Percentiles rank a stretch among this genome's conserved stretches.
phyloP scores from a whole-genome alignment of 2,329 filamentous ascomycete species.

The Aureobasidium melanogenum region DNA sequence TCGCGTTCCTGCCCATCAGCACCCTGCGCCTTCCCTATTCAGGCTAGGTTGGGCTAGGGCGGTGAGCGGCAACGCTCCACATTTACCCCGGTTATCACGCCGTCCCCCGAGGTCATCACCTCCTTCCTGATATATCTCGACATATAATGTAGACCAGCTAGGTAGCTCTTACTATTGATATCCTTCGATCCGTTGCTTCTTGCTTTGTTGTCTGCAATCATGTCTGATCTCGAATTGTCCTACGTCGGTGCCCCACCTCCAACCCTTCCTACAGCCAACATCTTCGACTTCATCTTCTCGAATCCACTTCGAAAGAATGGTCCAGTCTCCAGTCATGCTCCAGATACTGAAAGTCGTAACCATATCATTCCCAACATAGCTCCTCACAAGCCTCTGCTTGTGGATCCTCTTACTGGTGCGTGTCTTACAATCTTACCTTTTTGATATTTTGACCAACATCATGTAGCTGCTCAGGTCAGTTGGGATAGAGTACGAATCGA shows the following conservation, averaged over 20 bases:
- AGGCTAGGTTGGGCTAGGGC: neutral
- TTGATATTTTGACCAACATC: neutral
- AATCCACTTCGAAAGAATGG: slow-evolving; percentile 7
- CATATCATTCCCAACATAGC: slow-evolving; percentile 3
- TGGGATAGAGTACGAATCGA: neutral
- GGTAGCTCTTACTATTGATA: neutral
- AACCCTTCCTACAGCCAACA: neutral
- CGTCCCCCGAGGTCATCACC: slow-evolving; percentile 7
- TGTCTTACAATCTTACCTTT: neutral
- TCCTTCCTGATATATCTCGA: neutral
- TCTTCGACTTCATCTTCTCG: slow-evolving; percentile 11
- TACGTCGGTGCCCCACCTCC: neutral
- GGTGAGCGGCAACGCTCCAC: slow-evolving; percentile 7
- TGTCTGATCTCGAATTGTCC: slow-evolving; percentile 8
- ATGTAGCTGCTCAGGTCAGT: slow-evolving; percentile 8
- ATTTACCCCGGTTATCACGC: neutral
- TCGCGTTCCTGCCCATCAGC: neutral
- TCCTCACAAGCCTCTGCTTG: slow-evolving; percentile 8
- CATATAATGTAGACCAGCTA: neutral
- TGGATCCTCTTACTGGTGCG: slow-evolving; percentile 8
- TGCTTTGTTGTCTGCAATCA: neutral
- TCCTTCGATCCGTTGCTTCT: neutral
- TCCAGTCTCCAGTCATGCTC: slow-evolving; percentile 6
- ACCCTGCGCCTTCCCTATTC: neutral
- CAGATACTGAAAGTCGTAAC: neutral